A percentile compares a stretch with the other conserved stretches of the same genome.
Conservation (phyloP, 2,329 filamentous ascomycete species). For the Magnaporthiopsis poae region DNA sequence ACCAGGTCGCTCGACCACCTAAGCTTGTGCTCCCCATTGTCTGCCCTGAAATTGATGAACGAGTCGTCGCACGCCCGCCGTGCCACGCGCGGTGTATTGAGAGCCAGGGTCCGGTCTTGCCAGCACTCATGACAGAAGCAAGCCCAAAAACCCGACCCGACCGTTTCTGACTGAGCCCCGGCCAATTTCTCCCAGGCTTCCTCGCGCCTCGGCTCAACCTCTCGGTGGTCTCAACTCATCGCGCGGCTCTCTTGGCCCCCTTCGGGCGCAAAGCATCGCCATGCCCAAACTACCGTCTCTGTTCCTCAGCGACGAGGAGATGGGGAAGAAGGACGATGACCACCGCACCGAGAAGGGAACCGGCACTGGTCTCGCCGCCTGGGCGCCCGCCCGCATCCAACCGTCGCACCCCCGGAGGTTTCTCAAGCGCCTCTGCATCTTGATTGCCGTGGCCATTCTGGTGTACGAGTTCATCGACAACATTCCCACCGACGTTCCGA, state of each 20-base stretch:
- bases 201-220: background rate
- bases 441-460: constrained; percentile 35
- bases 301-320: constrained; percentile 43
- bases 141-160: background rate
- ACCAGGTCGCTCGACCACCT: no score
- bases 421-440: constrained; percentile 42
- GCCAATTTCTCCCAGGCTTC: background rate
- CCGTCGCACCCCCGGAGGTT: constrained; percentile 38
- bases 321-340: constrained; percentile 54
- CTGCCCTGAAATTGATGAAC: background rate
- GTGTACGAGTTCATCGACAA: constrained; percentile 58
- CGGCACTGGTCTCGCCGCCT: constrained; percentile 18
- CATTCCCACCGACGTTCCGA: constrained; percentile 40
- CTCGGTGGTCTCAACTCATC: background rate
- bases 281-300: constrained; percentile 31
- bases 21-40: background rate
- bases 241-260: background rate
- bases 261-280: background rate
- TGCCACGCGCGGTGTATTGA: background rate
- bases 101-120: background rate
- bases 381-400: constrained; percentile 25
- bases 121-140: background rate
- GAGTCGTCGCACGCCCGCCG: background rate
- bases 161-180: background rate
- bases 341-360: constrained; percentile 23